Evolutionary conservation across 148 eudicot species (phyloP).

Genomic region (Cornus florida): DNA sequence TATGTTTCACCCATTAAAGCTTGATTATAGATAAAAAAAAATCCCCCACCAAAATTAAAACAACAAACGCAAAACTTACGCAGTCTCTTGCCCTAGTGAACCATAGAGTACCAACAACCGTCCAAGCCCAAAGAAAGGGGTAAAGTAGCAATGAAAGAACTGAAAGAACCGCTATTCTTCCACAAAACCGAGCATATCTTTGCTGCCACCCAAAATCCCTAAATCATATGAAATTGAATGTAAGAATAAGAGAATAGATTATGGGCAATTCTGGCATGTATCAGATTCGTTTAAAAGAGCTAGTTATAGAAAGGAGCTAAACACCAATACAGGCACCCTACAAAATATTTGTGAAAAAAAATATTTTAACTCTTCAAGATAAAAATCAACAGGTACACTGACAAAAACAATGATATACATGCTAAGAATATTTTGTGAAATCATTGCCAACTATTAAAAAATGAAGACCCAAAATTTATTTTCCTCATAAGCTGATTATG

Average conservation of each 20-base stretch:
- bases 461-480: background rate
- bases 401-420: background rate
- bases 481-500: background rate
- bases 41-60: background rate
- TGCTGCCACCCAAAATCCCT: constrained; percentile 99
- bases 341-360: background rate
- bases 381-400: background rate
- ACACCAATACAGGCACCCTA: background rate
- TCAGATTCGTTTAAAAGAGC: background rate
- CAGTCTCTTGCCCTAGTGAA: constrained; percentile 71
- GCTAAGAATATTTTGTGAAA: background rate
- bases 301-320: too few relatives aligned
- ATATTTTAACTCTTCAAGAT: too few relatives aligned
- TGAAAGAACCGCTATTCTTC: constrained; percentile 83
- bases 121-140: constrained; percentile 96
- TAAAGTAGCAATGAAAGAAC: constrained; percentile 68
- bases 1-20: constrained; percentile 15
- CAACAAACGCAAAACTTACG: constrained; percentile 41
- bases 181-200: constrained; percentile 84
- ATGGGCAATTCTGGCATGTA: background rate
- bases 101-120: constrained; percentile 86
- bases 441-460: background rate
- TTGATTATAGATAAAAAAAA: background rate
- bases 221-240: constrained; percentile 6
- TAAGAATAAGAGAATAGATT: constrained; percentile 1